Evolutionary conservation across 1,284 basidiomycete genomes (phyloP), one percentile per base, ranked within the genome.

Genomic region (Vanrija humicola): DNA sequence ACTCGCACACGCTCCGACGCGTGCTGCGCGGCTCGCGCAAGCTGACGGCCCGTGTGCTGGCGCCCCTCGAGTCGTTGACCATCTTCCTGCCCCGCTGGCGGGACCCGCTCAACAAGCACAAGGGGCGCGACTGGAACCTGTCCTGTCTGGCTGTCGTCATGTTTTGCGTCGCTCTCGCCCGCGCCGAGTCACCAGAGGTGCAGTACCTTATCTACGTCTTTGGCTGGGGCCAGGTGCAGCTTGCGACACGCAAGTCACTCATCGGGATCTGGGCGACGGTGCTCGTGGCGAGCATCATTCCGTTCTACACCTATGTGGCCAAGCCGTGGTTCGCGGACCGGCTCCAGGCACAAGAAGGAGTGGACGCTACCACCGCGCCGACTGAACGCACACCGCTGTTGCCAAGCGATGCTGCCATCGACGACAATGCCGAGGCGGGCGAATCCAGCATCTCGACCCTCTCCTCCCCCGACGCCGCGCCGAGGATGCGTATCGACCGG

Each of bases 141-240:
- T 40, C 40, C 23, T 26, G 25, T 21, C 47, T 48, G 38, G 38
- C 12, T 21, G 21, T 48, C 38, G 47, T 48, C 7, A 14, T 19
- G 15, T 48, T 48, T 21, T 38, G 38, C 14, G 18, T 48, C 47
- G 38, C n/a, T 14, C 21, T 40, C 15, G 34, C 47, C 7, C 47
- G 47, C 34, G 19, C 39, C 15, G 47, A 48, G 19, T 23, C 34
- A 3, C 48, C 48, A 14, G 40, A 49, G 40, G 40, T 43, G 14
- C 48, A 49, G 38, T 49, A 49, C 39, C 25, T 43, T 5, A 49
- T 40, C 23, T 49, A 43, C 25, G 40, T 19, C n/a, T 49, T 49
- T 18, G 48, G 48, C 16, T 49, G 48, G 48, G 40, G 40, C 39
- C 40, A 49, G 40, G 18, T 5, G 16, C 38, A 49, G 23, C 38